Percentiles rank a stretch among this genome's conserved stretches.
Evolutionary conservation across 2,329 filamentous ascomycete genomes (phyloP).

Genomic region (Geosmithia putterillii): DNA sequence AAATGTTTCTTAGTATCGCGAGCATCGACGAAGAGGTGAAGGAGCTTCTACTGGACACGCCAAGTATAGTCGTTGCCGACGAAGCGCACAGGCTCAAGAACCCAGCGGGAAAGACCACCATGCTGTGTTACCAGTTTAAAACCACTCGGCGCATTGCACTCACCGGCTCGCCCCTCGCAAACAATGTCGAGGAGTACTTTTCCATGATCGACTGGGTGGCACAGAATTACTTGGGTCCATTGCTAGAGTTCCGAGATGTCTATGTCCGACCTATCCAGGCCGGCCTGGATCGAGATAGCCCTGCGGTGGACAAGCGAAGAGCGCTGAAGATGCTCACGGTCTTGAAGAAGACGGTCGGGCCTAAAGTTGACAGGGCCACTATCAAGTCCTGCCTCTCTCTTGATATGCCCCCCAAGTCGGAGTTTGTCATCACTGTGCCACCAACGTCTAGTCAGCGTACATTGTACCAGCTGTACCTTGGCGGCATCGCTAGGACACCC

Average conservation of each 20-base stretch:
- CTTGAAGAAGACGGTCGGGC: constrained; percentile 58
- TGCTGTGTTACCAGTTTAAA: constrained; percentile 43
- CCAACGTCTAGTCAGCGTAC: constrained; percentile 52
- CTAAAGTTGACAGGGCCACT: constrained; percentile 68
- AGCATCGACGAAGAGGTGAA: constrained; percentile 16
- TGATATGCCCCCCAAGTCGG: constrained; percentile 61
- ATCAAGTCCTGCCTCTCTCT: constrained; percentile 50
- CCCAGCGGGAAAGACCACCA: constrained; percentile 33
- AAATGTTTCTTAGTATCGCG: constrained; percentile 42
- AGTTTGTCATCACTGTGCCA: constrained; percentile 69
- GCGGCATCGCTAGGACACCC: constrained; percentile 3
- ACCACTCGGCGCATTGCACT: constrained; percentile 68
- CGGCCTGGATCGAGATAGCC: constrained; percentile 59
- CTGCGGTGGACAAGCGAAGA: constrained; percentile 35
- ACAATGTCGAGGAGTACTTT: constrained; percentile 74
- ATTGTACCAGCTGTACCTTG: constrained; percentile 44
- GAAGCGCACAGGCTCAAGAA: constrained; percentile 79
- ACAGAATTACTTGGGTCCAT: constrained; percentile 61
- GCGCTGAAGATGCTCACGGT: constrained; percentile 57
- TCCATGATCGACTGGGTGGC: constrained; percentile 83
- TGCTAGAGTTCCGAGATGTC: constrained; percentile 54
- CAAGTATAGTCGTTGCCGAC: constrained; percentile 70
- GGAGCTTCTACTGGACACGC: constrained; percentile 41
- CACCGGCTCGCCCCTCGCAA: constrained; percentile 77
- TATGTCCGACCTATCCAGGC: constrained; percentile 62